phyloP scores from a whole-genome alignment of 352 stramenopile genomes.

The Phytophthora pisi region DNA sequence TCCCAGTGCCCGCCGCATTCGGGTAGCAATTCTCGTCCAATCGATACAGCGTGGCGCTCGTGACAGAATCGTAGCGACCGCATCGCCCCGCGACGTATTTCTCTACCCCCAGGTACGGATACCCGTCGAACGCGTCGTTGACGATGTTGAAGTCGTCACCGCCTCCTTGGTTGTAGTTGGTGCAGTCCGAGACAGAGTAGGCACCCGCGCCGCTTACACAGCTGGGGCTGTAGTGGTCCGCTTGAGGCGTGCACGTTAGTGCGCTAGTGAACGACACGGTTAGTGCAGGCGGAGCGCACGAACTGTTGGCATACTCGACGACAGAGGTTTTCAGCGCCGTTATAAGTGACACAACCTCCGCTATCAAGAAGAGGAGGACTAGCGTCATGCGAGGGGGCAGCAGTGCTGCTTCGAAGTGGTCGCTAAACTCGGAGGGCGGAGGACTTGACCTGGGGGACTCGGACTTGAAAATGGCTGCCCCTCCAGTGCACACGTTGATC shows the following conservation, averaged over 20 bases:
- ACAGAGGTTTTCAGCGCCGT: not conserved
- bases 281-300: not conserved
- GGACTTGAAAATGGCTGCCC: not conserved
- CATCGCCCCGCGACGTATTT: not conserved
- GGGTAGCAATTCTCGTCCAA: slow-evolving; percentile 15
- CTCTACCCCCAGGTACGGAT: slow-evolving; percentile 9
- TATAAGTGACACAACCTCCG: not conserved
- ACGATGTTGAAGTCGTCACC: slow-evolving; percentile 11
- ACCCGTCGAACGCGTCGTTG: not conserved
- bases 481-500: not conserved
- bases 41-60: not conserved
- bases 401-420: not conserved
- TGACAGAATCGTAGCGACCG: not conserved
- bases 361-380: not conserved
- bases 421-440: no score
- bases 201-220: not conserved
- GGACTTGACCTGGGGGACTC: no score
- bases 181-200: slow-evolving; percentile 20
- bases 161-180: not conserved
- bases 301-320: not conserved
- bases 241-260: slow-evolving; percentile 4
- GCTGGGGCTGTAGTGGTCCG: slow-evolving; percentile 3
- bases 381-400: not conserved
- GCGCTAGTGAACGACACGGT: not conserved
- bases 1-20: slow-evolving; percentile 5